A percentile compares a stretch with the other conserved stretches of the same genome.
Evolutionary conservation across 1,284 basidiomycete species (phyloP).

Genomic region (Abortiporus biennis): DNA sequence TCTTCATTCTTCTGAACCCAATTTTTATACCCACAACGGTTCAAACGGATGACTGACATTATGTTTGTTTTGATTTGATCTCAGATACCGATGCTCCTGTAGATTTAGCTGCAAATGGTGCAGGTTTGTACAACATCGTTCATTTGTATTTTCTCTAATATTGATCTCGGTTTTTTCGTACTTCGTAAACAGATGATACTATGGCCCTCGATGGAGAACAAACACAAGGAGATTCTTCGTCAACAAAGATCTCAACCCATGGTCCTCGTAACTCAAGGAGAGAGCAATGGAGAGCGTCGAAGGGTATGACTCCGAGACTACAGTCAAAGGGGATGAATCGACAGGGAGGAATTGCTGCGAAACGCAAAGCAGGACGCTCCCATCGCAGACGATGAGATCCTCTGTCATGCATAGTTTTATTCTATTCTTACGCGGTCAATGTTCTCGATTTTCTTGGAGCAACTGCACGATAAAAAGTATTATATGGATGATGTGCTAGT

Average conservation of each 20-base stretch:
- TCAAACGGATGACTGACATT: neutral
- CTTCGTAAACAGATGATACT: constrained; percentile 29
- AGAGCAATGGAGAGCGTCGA: constrained; percentile 71
- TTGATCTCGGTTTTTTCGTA: constrained; percentile 14
- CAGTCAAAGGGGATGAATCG: constrained; percentile 54
- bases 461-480: too few relatives aligned
- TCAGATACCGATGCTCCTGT: constrained; percentile 16
- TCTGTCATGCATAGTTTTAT: neutral
- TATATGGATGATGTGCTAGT: too few relatives aligned
- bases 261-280: constrained; percentile 64
- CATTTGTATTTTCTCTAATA: constrained; percentile 3
- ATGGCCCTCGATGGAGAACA: constrained; percentile 45
- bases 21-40: too few relatives aligned
- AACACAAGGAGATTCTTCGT: constrained; percentile 13
- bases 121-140: constrained; percentile 26
- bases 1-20: too few relatives aligned
- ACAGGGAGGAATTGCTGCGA: constrained; percentile 54
- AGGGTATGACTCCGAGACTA: constrained; percentile 53
- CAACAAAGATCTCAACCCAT: constrained; percentile 61
- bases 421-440: too few relatives aligned
- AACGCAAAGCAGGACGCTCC: constrained; percentile 60
- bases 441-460: too few relatives aligned
- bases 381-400: constrained; percentile 55
- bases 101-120: constrained; percentile 18
- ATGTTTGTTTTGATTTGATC: constrained; percentile 21